A percentile compares a stretch with the other conserved stretches of the same genome.
These are phyloP conservation scores for Amanita muscaria DNA, from an alignment of 768 basidiomycete species.

Conservation along the genomic window DNA sequence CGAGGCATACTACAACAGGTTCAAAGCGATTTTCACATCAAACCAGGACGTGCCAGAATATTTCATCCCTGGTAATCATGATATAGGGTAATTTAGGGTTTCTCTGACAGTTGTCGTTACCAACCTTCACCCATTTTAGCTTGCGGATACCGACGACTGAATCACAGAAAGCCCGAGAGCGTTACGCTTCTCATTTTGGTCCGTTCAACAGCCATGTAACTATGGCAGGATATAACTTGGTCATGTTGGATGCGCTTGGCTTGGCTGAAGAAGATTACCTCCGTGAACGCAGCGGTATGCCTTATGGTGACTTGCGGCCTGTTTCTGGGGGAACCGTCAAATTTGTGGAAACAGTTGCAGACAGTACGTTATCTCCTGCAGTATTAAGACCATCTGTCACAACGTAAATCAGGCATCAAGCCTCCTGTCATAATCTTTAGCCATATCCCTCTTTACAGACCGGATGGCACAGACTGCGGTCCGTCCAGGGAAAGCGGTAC, in stretches of 20 bases:
- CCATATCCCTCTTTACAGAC: conserved; percentile 84
- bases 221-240: conserved; percentile 62
- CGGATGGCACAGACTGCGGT: conserved; percentile 63
- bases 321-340: conserved; percentile 43
- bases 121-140: conserved; percentile 23
- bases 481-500: conserved; percentile 65
- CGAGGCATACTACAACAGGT: conserved; percentile 55
- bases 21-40: conserved; percentile 58
- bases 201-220: conserved; percentile 53
- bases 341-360: conserved; percentile 37
- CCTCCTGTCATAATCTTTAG: conserved; percentile 66
- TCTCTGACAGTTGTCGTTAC: conserved; percentile 19
- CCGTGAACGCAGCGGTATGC: conserved; percentile 32
- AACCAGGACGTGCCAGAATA: conserved; percentile 43
- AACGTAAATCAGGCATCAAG: background rate
- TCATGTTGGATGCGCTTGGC: conserved; percentile 66
- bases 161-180: conserved; percentile 35
- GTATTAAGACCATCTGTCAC: background rate
- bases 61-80: conserved; percentile 88
- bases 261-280: conserved; percentile 66
- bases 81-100: conserved; percentile 49
- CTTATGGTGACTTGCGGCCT: conserved; percentile 39
- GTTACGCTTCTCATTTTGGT: conserved; percentile 75
- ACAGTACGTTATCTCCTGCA: conserved; percentile 19
- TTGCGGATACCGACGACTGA: conserved; percentile 37